phyloP scores from a whole-genome alignment of 257 asterid genomes.

The Lithospermum erythrorhizon region DNA sequence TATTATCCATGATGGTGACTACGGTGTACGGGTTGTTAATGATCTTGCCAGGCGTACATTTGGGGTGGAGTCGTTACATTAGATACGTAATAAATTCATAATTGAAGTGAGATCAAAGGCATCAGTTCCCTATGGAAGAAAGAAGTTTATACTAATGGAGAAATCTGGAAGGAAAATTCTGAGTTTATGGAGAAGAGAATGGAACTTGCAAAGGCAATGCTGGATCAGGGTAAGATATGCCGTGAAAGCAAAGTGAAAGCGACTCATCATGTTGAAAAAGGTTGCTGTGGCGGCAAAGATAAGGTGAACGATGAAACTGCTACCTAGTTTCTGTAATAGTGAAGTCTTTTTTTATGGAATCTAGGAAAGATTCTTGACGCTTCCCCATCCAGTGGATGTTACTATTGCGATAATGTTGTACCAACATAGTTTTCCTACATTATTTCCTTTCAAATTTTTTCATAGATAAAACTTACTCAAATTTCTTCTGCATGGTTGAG shows the following conservation, averaged over 20 bases:
- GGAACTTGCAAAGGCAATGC: constrained; percentile 30
- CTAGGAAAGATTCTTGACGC: not conserved
- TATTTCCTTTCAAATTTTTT: not conserved
- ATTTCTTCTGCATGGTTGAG: not conserved
- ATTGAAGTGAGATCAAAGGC: constrained; percentile 95
- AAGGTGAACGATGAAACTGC: constrained; percentile 24
- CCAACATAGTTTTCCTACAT: not conserved
- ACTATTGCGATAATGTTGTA: not conserved
- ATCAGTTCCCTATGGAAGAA: constrained; percentile 95
- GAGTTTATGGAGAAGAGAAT: constrained; percentile 66
- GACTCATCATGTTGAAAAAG: constrained; percentile 24
- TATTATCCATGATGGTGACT: no score
- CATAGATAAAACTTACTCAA: not conserved
- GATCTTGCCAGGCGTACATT: no score
- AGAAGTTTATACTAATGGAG: constrained; percentile 83
- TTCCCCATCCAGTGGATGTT: not conserved
- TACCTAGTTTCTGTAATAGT: constrained; percentile 17
- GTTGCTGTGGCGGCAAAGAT: constrained; percentile 51
- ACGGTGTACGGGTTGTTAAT: no score
- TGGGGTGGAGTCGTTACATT: no score
- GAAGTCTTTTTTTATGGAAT: not conserved
- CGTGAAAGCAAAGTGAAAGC: constrained; percentile 30
- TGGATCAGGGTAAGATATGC: constrained; percentile 12
- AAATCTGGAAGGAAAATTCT: constrained; percentile 89
- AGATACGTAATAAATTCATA: constrained; percentile 50